Percentiles rank a stretch among this genome's conserved stretches.
Conservation (phyloP, 441 rosid genomes). For the Macaranga tanarius region DNA sequence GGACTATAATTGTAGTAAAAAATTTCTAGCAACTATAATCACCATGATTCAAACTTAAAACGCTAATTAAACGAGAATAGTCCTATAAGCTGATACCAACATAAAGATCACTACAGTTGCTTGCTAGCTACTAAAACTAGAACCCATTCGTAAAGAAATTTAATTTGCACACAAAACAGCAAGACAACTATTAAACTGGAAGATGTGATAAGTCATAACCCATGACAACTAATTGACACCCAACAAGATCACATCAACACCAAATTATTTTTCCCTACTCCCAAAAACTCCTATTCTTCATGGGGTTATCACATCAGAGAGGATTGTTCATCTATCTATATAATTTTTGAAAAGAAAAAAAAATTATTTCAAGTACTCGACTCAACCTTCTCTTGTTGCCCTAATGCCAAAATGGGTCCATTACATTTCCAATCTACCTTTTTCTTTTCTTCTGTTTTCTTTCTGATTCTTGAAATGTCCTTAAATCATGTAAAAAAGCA, state of each 20-base stretch:
- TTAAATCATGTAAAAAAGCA: constrained; percentile 16
- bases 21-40: too few species aligned
- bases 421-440: constrained; percentile 24
- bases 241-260: background rate
- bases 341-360: too few species aligned
- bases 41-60: too few species aligned
- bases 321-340: constrained; percentile 10
- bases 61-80: too few species aligned
- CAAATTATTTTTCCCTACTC: background rate
- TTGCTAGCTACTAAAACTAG: too few species aligned
- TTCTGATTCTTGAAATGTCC: background rate
- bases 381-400: background rate
- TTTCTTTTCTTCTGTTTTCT: background rate
- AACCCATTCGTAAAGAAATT: too few species aligned
- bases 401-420: constrained; percentile 19
- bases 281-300: background rate
- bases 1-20: too few species aligned
- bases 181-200: too few species aligned
- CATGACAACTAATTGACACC: background rate
- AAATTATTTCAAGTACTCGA: constrained; percentile 15
- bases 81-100: too few species aligned
- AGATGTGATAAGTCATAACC: too few species aligned
- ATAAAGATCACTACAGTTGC: too few species aligned
- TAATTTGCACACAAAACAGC: too few species aligned
- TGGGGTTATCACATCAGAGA: constrained; percentile 21